Evolutionary conservation across 2,329 filamentous ascomycete genomes (phyloP), one percentile per base, ranked within the genome.

Genomic region (Dothistroma pini): DNA sequence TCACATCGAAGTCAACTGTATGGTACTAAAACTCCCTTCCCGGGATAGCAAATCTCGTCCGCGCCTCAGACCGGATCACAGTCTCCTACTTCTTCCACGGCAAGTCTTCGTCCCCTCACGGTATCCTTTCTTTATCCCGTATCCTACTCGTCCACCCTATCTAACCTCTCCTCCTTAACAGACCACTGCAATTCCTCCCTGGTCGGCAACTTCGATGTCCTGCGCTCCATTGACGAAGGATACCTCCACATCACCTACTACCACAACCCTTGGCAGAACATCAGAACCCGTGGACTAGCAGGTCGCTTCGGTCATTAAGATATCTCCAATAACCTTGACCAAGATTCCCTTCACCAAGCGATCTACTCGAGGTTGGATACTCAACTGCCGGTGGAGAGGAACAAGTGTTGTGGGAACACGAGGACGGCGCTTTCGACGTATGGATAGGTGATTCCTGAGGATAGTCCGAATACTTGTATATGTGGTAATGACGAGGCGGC

Each of bases 401-500:
- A 81, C 57, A 78, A 79, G 2, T 81, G 82, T 70, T 70, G 75
- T 5, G 77, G 78, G 5, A 75, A 80, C 56, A 82, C 81, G 0
- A 72, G 71, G 14, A 80, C 82, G 62, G 81, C 83, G 0, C 69
- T 84, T 25, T 81, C 77, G 65, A 83, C 82, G 0, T 83, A 84
- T 56, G 82, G 82, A 0, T 72, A 83, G 0, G 82, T 84, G 1
- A 80, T 84, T n/a, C 83, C 83, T 0, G 74, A 78, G 51, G 82
- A 84, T 61, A 81, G 78, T 49, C 82, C 82, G 0, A 84, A 84
- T 61, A 84, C 81, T 0, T 79, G 77, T 61, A 75, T 77, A 1
- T 81, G 81, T 11, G 82, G 82, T 1, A 83, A 84, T 53, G 78
- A 78, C 65, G 82, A 84, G 68, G 72, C 83, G 29, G 82, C 84